Percentiles rank a stretch among this genome's conserved stretches.
phyloP scores from a whole-genome alignment of 495 filamentous ascomycete species.

The Lophiostoma macrostomum region DNA sequence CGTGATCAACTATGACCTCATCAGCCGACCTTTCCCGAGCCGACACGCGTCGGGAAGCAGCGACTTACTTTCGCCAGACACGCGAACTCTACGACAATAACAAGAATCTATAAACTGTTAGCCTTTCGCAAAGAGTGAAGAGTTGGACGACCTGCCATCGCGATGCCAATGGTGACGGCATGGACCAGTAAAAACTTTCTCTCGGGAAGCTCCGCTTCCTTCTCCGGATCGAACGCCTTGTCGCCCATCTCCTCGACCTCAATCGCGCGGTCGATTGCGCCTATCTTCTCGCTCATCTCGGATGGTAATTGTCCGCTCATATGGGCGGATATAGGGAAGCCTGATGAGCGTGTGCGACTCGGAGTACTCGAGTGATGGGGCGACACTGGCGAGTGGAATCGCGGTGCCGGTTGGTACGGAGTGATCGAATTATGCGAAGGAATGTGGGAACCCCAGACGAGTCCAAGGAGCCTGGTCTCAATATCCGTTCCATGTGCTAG shows the following conservation, averaged over 20 bases:
- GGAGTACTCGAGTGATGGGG: constrained; percentile 12
- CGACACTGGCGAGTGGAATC: constrained; percentile 3
- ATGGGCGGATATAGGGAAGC: constrained; percentile 32
- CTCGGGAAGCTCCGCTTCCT: constrained; percentile 24
- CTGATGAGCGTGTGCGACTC: constrained; percentile 16
- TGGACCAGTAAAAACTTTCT: constrained; percentile 30
- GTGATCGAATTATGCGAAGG: constrained; percentile 14
- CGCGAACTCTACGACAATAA: constrained; percentile 31
- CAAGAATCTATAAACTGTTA: constrained; percentile 19
- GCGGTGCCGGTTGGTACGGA: constrained; percentile 14
- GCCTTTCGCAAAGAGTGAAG: background rate
- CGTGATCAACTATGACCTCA: constrained; percentile 25
- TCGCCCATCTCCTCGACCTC: constrained; percentile 35
- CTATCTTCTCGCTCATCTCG: constrained; percentile 36
- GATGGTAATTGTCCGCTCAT: constrained; percentile 20
- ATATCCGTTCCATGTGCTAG: constrained; percentile 40
- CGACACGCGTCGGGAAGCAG: background rate
- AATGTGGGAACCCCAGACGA: constrained; percentile 32
- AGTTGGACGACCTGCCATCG: constrained; percentile 23
- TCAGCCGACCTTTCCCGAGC: background rate
- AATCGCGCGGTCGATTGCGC: constrained; percentile 32
- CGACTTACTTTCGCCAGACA: constrained; percentile 28
- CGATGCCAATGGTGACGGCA: constrained; percentile 37
- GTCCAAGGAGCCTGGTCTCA: constrained; percentile 37
- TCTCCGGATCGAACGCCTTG: constrained; percentile 33